A percentile compares a stretch with the other conserved stretches of the same genome.
Evolutionary conservation across 306 rosid species (phyloP).

Genomic region (Vigna unguiculata): DNA sequence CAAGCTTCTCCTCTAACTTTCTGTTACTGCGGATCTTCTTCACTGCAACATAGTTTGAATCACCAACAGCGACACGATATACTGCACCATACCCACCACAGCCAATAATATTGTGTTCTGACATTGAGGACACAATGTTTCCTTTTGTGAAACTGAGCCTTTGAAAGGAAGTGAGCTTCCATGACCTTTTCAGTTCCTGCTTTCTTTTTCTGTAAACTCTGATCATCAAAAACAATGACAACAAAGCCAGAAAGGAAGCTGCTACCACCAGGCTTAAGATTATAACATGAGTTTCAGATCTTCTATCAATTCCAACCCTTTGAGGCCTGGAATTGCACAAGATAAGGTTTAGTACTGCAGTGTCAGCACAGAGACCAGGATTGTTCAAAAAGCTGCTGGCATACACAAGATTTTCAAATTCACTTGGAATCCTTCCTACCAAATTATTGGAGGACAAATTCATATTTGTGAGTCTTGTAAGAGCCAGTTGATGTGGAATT

Average conservation of each 20-base stretch:
- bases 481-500: slow-evolving; percentile 58
- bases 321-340: slow-evolving; percentile 47
- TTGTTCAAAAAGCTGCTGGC: slow-evolving; percentile 73
- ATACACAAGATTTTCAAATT: slow-evolving; percentile 50
- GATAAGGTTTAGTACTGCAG: slow-evolving; percentile 39
- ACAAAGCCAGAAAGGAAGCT: slow-evolving; percentile 34
- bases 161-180: slow-evolving; percentile 81
- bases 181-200: slow-evolving; percentile 47
- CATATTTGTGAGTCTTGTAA: slow-evolving; percentile 24
- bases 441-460: slow-evolving; percentile 61
- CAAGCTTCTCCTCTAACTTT: slow-evolving; percentile 66
- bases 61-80: slow-evolving; percentile 60
- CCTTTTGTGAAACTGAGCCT: slow-evolving; percentile 65
- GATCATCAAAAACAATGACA: slow-evolving; percentile 40
- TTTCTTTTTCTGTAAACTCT: slow-evolving; percentile 48
- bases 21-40: slow-evolving; percentile 64
- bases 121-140: slow-evolving; percentile 59
- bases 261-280: slow-evolving; percentile 47
- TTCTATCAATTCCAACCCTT: slow-evolving; percentile 41
- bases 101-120: slow-evolving; percentile 69
- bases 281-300: slow-evolving; percentile 53
- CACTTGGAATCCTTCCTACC: slow-evolving; percentile 61
- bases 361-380: slow-evolving; percentile 65
- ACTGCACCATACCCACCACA: slow-evolving; percentile 83
- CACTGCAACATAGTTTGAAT: slow-evolving; percentile 62